Base-by-base conservation (phyloP, 2,329 filamentous ascomycete genomes). In the Leptodontidium sp. region DNA sequence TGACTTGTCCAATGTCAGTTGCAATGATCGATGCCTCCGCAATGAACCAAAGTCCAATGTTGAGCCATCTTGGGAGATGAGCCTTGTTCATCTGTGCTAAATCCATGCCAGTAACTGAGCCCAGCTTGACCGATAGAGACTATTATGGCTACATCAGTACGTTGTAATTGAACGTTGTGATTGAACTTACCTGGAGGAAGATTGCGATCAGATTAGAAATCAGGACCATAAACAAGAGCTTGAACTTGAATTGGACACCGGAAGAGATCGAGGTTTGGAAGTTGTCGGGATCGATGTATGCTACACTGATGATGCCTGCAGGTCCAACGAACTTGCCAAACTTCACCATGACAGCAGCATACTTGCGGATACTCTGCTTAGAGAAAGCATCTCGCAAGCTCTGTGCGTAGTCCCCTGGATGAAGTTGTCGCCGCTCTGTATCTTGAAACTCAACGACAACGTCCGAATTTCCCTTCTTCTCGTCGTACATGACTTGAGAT, bases 171-270 rank as follows among this genome's bases (percentile, higher is more conserved):
- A 43, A 11, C 4, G 24, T n/a, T 2, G 17, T 40, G 1, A 7
- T 9, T 38, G 17, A 21, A 61, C 65, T 15, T 53, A 70, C 71
- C 45, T 74, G 71, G 55, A 87, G 77, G 74, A 85, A 86, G 49
- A 88, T 85, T 68, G 86, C 85, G 73, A 87, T 84, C 64, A 87
- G 75, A 75, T 87, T 88, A 47, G 84, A 85, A 70, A 87, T 78
- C 17, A 87, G 78, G 49, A 87, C 81, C 70, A 87, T 82, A 78
- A 87, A 87, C 2, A 88, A 80, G 32, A 87, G 78, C 65, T 80
- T 82, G 77, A 84, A 87, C 64, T 81, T 78, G 75, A 83, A 87
- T 3, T 81, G 78, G 17, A 84, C 84, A 62, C 85, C 85, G 43
- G 85, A 85, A 32, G 84, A 81, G 38, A 87, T 82, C 71, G 85